Evolutionary conservation across 2,329 filamentous ascomycete genomes (phyloP).

Genomic region (Mycocentrospora acerina): DNA sequence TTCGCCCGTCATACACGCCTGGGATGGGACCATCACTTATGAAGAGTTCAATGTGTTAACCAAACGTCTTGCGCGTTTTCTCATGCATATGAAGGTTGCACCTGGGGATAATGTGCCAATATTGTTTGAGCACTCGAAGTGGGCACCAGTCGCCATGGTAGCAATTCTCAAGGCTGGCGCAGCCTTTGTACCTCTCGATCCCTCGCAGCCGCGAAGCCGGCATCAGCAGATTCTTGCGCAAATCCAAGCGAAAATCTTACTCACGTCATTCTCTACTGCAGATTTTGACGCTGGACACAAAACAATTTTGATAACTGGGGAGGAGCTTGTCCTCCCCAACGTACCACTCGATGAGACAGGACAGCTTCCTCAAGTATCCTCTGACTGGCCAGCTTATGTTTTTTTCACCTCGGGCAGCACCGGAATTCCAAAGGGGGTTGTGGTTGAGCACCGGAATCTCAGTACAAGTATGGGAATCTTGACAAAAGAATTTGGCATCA

Average conservation of each 20-base stretch:
- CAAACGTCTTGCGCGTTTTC: conserved; percentile 13
- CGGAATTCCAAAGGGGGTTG: conserved; percentile 58
- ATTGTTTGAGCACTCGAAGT: conserved; percentile 34
- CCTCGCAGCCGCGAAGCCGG: too few relatives aligned
- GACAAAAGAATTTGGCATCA: conserved; percentile 12
- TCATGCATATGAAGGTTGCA: conserved; percentile 14
- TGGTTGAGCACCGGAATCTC: conserved; percentile 61
- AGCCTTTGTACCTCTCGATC: too few relatives aligned
- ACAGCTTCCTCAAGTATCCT: too few relatives aligned
- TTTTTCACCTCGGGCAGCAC: conserved; percentile 54
- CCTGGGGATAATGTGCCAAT: conserved; percentile 21
- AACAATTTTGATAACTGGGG: too few relatives aligned
- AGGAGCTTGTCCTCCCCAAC: too few relatives aligned
- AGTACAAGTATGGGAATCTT: conserved; percentile 31
- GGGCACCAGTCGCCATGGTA: conserved; percentile 28
- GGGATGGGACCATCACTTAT: conserved; percentile 24
- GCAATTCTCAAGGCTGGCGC: conserved; percentile 28
- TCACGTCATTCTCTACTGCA: too few relatives aligned
- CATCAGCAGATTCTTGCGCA: too few relatives aligned
- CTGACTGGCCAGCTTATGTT: too few relatives aligned
- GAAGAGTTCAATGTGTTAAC: conserved; percentile 13
- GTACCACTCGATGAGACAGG: too few relatives aligned
- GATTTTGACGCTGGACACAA: too few relatives aligned
- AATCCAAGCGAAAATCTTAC: too few relatives aligned
- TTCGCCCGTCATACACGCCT: conserved; percentile 23